Base-by-base conservation (phyloP, 495 filamentous ascomycete genomes). In the Xylaria longipes region DNA sequence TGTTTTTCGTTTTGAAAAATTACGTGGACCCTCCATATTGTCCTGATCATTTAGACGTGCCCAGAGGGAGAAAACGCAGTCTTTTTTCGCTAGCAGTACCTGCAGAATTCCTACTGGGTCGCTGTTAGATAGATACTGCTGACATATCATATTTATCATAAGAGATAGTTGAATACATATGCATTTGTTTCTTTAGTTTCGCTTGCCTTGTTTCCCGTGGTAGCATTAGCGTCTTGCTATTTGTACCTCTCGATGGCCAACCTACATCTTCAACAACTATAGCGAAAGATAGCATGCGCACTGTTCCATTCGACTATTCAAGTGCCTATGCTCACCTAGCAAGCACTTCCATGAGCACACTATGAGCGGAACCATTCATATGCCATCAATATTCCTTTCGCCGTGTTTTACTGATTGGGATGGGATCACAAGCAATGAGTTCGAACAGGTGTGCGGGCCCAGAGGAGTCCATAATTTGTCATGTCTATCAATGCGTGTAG, bases 41-140 rank as follows among this genome's bases (percentile, higher is more conserved):
- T 82, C 79, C 78, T 85, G 84, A 83, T 76, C 84, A 86, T 87
- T 87, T 82, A 82, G 1, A 52, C 17, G 61, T 71, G 84, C 84
- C 84, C 74, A 87, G 83, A 86, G 50, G 48, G 75, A 78, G 69
- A 75, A 9, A 65, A 66, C 63, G 82, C 83, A 81, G 83, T 80
- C 77, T 79, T 82, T 78, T 84, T 86, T 87, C 84, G 84, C 84
- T 86, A 86, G 82, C 84, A 80, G 83, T 78, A 78, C 82, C 83
- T 85, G 81, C 74, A 74, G 66, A 48, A 69, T 61, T 63, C 71
- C 69, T 15, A 76, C 82, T 81, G 80, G 81, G 84, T 84, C 72
- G 80, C 82, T 81, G 84, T 87, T 87, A 86, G 84, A 87, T 87
- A 86, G 84, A 79, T 79, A 77, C 82, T 81, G 84, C 83, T 75